phyloP scores from a whole-genome alignment of 2,329 filamentous ascomycete genomes.

The Penicillium sp. region DNA sequence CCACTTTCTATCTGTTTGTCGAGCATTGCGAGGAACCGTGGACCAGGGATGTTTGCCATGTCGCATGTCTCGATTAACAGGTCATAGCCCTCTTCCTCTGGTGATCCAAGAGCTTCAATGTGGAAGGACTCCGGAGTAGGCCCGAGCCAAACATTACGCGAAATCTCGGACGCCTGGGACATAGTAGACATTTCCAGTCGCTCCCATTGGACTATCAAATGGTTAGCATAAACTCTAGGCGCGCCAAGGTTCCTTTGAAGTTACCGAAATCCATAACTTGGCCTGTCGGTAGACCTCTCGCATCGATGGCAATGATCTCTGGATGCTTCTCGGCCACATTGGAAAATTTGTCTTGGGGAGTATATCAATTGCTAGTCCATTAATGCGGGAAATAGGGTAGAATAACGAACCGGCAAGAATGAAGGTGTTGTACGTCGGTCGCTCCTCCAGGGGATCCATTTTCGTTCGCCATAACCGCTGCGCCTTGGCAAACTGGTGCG shows the following conservation, averaged over 20 bases:
- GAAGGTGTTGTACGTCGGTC: slow-evolving; percentile 76
- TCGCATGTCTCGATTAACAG: slow-evolving; percentile 84
- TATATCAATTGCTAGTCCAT: slow-evolving; percentile 13
- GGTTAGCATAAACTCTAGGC: slow-evolving; percentile 7
- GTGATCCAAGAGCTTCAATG: slow-evolving; percentile 25
- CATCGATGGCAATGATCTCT: slow-evolving; percentile 66
- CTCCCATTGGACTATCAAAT: slow-evolving; percentile 60
- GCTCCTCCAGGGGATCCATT: slow-evolving; percentile 48
- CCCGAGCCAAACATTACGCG: slow-evolving; percentile 80
- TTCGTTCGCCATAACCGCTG: slow-evolving; percentile 66
- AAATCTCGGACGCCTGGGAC: slow-evolving; percentile 81
- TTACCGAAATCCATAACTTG: slow-evolving; percentile 73
- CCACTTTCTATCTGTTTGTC: slow-evolving; percentile 48
- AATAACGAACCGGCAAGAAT: slow-evolving; percentile 50
- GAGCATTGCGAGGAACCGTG: slow-evolving; percentile 56
- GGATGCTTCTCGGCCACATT: slow-evolving; percentile 63
- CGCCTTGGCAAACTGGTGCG: slow-evolving; percentile 59
- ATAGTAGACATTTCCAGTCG: slow-evolving; percentile 85
- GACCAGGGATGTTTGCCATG: slow-evolving; percentile 64
- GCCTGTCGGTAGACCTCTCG: slow-evolving; percentile 61
- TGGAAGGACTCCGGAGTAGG: slow-evolving; percentile 66
- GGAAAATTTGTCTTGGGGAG: slow-evolving; percentile 51
- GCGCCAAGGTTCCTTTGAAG: slow-evolving; percentile 17
- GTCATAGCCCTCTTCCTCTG: slow-evolving; percentile 59
- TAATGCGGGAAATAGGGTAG: not conserved